phyloP scores from a whole-genome alignment of 2,329 filamentous ascomycete genomes.

The Claviceps fusiformis region DNA sequence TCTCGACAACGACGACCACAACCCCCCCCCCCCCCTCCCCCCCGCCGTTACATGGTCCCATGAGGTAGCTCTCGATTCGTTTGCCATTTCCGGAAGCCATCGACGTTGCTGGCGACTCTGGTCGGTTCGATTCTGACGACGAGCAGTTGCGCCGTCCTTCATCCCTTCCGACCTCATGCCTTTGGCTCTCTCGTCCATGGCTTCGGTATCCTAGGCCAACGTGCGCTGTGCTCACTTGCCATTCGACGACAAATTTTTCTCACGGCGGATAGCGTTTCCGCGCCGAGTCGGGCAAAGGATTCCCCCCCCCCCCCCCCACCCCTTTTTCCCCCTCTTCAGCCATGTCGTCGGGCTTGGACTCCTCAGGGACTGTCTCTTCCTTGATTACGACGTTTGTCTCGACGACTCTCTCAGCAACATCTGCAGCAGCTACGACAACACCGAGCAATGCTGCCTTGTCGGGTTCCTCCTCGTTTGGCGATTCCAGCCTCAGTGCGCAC shows the following conservation, averaged over 20 bases:
- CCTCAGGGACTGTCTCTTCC: slow-evolving; percentile 3
- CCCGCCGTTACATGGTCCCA: not conserved
- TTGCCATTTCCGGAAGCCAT: not conserved
- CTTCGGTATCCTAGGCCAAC: not conserved
- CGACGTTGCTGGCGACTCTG: not conserved
- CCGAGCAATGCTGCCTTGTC: not conserved
- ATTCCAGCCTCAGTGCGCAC: slow-evolving; percentile 18
- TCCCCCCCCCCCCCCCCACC: not conserved
- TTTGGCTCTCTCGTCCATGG: not conserved
- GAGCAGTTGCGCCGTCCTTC: too few species aligned
- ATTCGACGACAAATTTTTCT: not conserved
- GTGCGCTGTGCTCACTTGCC: not conserved
- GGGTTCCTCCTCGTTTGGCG: slow-evolving; percentile 11
- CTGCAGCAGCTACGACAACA: not conserved
- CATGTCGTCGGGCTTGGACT: slow-evolving; percentile 4
- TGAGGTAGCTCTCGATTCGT: not conserved
- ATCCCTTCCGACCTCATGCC: not conserved
- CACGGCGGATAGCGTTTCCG: not conserved
- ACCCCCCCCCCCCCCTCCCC: too few species aligned
- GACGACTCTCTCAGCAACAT: not conserved
- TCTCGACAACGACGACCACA: not conserved
- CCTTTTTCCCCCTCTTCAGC: not conserved
- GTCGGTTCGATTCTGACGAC: not conserved
- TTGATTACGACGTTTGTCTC: not conserved
- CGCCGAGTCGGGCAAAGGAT: not conserved